Percentiles rank a stretch among this genome's conserved stretches.
Evolutionary conservation across 1,284 basidiomycete species (phyloP).

Genomic region (Heterobasidion parviporum): DNA sequence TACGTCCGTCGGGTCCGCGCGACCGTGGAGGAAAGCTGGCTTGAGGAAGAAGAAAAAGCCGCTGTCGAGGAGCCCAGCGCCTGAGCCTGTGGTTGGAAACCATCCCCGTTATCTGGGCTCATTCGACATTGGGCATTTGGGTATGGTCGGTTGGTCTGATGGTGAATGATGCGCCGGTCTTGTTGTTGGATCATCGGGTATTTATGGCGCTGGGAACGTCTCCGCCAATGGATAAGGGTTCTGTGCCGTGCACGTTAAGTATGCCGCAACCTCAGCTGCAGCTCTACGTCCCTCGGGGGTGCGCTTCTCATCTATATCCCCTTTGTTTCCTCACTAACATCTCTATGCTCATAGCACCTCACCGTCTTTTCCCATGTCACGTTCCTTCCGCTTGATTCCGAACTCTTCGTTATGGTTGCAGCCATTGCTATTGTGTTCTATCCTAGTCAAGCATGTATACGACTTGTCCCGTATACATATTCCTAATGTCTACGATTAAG

Average conservation of each 20-base stretch:
- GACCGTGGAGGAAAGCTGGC: slow-evolving; percentile 87
- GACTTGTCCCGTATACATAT: not conserved
- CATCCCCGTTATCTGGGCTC: too few species aligned
- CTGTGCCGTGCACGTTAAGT: too few species aligned
- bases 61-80: slow-evolving; percentile 22
- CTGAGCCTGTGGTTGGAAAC: not conserved
- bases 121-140: not conserved
- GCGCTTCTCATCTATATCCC: not conserved
- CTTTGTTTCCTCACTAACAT: not conserved
- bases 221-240: not conserved
- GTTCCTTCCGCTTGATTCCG: not conserved
- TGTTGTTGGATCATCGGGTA: not conserved
- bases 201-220: not conserved
- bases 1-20: slow-evolving; percentile 89
- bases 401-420: not conserved
- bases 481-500: not conserved
- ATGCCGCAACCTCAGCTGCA: not conserved
- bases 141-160: not conserved
- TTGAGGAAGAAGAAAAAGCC: slow-evolving; percentile 71
- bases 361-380: not conserved
- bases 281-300: not conserved
- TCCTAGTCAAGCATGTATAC: not conserved
- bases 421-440: not conserved
- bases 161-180: not conserved
- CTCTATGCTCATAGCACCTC: not conserved